A percentile compares a stretch with the other conserved stretches of the same genome.
Evolutionary conservation across 345 rosid species (phyloP).

Genomic region (Lepidium sativum): DNA sequence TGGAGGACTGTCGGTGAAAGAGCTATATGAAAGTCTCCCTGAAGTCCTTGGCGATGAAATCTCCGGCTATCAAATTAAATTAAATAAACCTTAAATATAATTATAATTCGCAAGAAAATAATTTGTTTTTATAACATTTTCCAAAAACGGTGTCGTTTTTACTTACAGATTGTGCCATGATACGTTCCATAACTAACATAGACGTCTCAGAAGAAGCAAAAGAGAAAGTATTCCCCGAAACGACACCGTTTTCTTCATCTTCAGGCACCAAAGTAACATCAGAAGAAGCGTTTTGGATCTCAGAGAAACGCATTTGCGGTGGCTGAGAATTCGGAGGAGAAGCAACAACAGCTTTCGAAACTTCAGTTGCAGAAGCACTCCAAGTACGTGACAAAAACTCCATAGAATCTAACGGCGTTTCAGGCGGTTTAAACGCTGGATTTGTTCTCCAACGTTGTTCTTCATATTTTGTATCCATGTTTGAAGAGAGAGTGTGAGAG

Average conservation of each 20-base stretch:
- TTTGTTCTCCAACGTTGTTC: conserved; percentile 50
- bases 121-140: neutral
- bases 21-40: conserved; percentile 85
- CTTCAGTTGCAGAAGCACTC: conserved; percentile 83
- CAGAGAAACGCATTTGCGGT: conserved; percentile 41
- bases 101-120: neutral
- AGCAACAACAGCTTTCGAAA: conserved; percentile 59
- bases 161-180: conserved; percentile 99
- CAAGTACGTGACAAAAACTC: conserved; percentile 93
- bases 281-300: conserved; percentile 19
- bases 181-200: conserved; percentile 94
- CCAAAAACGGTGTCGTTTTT: neutral
- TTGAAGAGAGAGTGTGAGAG: neutral
- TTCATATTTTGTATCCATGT: conserved; percentile 20
- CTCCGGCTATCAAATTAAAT: conserved; percentile 26
- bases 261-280: conserved; percentile 38
- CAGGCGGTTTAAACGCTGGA: conserved; percentile 66
- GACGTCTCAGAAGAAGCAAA: conserved; percentile 97
- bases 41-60: conserved; percentile 71
- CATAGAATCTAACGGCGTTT: conserved; percentile 87
- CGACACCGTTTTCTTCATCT: conserved; percentile 48
- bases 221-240: conserved; percentile 79
- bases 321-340: conserved; percentile 28
- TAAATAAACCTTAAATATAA: neutral
- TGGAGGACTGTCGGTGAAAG: conserved; percentile 93